These are phyloP conservation scores for Diaporthe eres DNA, from an alignment of 2,329 filamentous ascomycete species.

Conservation along the genomic window DNA sequence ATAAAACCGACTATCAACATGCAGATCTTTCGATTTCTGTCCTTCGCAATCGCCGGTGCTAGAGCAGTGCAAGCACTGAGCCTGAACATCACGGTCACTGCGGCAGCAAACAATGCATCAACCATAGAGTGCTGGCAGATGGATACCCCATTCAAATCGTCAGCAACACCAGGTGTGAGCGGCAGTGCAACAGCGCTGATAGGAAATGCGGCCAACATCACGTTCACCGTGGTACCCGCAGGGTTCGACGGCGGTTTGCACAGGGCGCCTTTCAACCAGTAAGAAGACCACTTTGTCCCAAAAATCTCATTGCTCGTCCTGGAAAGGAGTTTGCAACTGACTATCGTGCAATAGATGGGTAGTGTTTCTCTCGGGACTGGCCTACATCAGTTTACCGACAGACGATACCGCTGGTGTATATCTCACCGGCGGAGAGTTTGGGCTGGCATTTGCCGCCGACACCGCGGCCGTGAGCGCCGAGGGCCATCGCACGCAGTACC, in stretches of 20 bases:
- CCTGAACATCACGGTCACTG: conserved; percentile 60
- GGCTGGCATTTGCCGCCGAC: conserved; percentile 59
- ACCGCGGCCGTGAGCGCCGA: conserved; percentile 54
- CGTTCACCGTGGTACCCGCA: conserved; percentile 55
- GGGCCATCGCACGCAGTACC: conserved; percentile 59
- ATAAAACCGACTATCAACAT: background rate
- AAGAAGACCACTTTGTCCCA: conserved; percentile 45
- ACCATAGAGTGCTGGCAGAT: conserved; percentile 63
- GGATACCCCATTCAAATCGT: conserved; percentile 50
- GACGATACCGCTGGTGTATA: conserved; percentile 53
- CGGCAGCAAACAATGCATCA: conserved; percentile 54
- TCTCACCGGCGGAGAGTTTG: conserved; percentile 56
- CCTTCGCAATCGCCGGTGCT: background rate
- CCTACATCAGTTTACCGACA: conserved; percentile 56
- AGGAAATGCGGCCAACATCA: conserved; percentile 51
- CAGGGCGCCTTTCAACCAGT: conserved; percentile 59
- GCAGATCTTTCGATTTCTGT: background rate
- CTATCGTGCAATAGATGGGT: conserved; percentile 48
- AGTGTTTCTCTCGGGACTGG: conserved; percentile 55
- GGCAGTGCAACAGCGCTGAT: conserved; percentile 51
- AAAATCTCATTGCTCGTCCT: conserved; percentile 6
- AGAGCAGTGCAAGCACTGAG: background rate
- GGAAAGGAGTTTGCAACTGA: background rate
- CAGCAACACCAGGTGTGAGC: conserved; percentile 50
- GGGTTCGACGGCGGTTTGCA: conserved; percentile 57